Evolutionary conservation across 192 early-diverging fungal genomes (phyloP).

Genomic region (Backusella australiensis): DNA sequence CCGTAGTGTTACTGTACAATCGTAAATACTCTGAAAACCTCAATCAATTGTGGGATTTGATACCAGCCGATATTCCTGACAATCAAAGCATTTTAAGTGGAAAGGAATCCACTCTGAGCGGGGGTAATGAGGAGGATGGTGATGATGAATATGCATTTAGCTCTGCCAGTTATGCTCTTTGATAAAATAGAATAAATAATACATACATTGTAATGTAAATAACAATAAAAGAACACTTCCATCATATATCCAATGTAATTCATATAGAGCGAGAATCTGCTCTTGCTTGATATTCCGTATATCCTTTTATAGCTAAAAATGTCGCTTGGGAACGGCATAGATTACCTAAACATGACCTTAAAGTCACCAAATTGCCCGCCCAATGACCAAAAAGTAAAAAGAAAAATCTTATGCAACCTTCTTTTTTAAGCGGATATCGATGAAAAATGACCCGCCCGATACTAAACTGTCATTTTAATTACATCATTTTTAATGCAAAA

Average conservation of each 20-base stretch:
- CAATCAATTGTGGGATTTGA: conserved; percentile 32
- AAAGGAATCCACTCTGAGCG: background rate
- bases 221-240: background rate
- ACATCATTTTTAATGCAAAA: background rate
- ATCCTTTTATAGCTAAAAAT: background rate
- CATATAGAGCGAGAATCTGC: background rate
- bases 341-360: background rate
- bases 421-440: background rate
- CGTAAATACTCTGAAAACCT: conserved; percentile 32
- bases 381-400: background rate
- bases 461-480: no score
- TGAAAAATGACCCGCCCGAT: background rate
- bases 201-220: background rate
- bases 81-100: background rate
- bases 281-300: no score
- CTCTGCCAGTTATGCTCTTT: conserved; percentile 36
- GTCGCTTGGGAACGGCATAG: no score
- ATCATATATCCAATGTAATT: background rate
- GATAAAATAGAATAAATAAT: conserved; percentile 4
- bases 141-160: conserved; percentile 34
- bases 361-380: background rate
- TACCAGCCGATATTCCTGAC: conserved; percentile 13
- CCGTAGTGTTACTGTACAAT: conserved; percentile 29
- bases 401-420: background rate
- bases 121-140: background rate